Base-by-base conservation (phyloP, 2,329 filamentous ascomycete genomes). In the Ascochyta fabae region DNA sequence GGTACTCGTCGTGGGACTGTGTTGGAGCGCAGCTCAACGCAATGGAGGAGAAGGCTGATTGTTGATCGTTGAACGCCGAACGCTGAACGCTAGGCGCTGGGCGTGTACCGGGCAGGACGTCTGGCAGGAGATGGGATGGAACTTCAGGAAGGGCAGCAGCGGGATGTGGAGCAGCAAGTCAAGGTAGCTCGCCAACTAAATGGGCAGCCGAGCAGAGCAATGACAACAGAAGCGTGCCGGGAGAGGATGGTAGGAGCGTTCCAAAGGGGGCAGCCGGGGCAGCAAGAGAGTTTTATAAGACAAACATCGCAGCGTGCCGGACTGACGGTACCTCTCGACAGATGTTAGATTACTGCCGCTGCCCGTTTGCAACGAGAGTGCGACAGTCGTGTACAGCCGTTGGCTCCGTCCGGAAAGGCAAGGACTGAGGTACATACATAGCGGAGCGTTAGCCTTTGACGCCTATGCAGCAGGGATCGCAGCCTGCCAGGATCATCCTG, bases 271-370 rank as follows among this genome's bases (percentile, higher is more conserved):
- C 54, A 58, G 61, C 56, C 60, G 65, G 70, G 72, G 69, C 65
- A 66, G 67, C 64, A 64, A 65, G 65, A 67, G 61, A 65, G 65
- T 71, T 74, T 75, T 76, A 76, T 76, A 73, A 72, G 46, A 64
- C 65, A 69, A 67, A 58, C 69, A 74, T 73, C 59, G 64, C 65
- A 62, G 60, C 58, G 64, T 61, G 64, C 71, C 73, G 67, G 73
- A 56, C 61, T 65, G 70, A 69, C 69, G 72, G 73, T 67, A 67
- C 67, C 66, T 60, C 66, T 63, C 67, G 64, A 61, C 68, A 73
- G 67, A 66, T 72, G 68, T 72, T 77, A 75, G 71, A 76, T 75
- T 75, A 62, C 71, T 69, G 62, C 71, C 68, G 72, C 70, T 72
- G 67, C 71, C 29, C 69, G 72, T 75, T 76, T 75, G 72, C 73